Percentiles rank a stretch among this genome's conserved stretches.
phyloP scores from a whole-genome alignment of 169 alveolate genomes.

The Toxoplasma gondii region DNA sequence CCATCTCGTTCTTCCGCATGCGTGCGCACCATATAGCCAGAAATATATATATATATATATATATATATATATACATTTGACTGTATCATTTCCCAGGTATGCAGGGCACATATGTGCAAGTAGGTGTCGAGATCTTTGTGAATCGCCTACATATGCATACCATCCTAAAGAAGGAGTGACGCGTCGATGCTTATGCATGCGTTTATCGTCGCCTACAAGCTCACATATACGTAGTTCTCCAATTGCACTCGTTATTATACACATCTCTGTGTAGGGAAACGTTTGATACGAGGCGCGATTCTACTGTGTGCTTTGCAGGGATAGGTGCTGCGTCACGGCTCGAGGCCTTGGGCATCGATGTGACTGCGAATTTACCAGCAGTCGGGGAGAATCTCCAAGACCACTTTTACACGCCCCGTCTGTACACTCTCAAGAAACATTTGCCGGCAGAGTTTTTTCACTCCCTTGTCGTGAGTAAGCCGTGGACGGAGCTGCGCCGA shows the following conservation, averaged over 20 bases:
- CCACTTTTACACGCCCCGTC: conserved; percentile 31
- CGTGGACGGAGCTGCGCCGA: background rate
- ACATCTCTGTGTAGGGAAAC: no score
- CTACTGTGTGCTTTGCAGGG: background rate
- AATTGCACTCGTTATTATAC: no score
- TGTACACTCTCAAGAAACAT: background rate
- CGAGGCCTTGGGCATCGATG: background rate
- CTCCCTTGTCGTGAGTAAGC: background rate
- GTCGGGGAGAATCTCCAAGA: conserved; percentile 63
- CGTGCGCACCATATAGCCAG: no score
- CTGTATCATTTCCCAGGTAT: background rate
- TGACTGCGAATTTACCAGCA: conserved; percentile 27
- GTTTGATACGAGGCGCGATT: no score
- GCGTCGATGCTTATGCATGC: background rate
- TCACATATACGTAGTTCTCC: background rate
- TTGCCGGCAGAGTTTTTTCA: background rate
- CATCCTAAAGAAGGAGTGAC: background rate
- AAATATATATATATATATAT: no score
- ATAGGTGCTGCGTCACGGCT: conserved; percentile 27
- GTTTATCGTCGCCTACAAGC: background rate
- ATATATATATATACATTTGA: no score
- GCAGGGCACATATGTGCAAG: background rate
- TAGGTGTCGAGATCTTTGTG: background rate
- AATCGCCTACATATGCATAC: background rate
- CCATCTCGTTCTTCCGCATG: no score